These are phyloP conservation scores for Stephania yunnanensis DNA, from an alignment of 164 flowering plant genomes.

Conservation along the genomic window DNA sequence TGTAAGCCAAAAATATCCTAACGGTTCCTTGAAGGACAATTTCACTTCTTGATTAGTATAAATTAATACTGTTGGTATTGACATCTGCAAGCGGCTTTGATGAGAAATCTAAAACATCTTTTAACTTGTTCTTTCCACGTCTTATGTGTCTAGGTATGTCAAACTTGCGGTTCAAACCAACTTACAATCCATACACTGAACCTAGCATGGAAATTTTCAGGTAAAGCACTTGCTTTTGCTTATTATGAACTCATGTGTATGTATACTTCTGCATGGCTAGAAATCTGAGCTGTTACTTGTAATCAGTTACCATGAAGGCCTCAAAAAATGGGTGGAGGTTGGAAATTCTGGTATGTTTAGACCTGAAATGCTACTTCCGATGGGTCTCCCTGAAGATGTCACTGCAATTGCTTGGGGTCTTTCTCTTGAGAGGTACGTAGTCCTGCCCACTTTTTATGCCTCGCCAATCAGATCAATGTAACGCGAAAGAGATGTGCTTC, in stretches of 20 bases:
- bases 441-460: not conserved
- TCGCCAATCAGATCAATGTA: not conserved
- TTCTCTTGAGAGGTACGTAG: slow-evolving; percentile 80
- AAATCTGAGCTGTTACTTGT: slow-evolving; percentile 1
- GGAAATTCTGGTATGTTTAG: slow-evolving; percentile 98
- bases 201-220: slow-evolving; percentile 99
- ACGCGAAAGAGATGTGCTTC: not conserved
- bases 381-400: slow-evolving; percentile 98
- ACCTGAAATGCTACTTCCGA: slow-evolving; percentile 96
- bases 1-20: too few relatives aligned
- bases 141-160: slow-evolving; percentile 61
- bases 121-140: not conserved
- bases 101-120: not conserved
- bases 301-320: slow-evolving; percentile 84
- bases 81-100: not conserved
- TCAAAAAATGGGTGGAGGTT: slow-evolving; percentile 91
- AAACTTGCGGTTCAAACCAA: slow-evolving; percentile 81
- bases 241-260: not conserved
- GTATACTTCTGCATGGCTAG: slow-evolving; percentile 2
- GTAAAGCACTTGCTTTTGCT: slow-evolving; percentile 24
- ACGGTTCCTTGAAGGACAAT: too few relatives aligned
- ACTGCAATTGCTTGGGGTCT: slow-evolving; percentile 97
- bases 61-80: not conserved
- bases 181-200: slow-evolving; percentile 95
- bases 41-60: too few relatives aligned